These are phyloP conservation scores for Arabidopsis thaliana DNA, from an alignment of 345 rosid genomes.

Conservation along the genomic window DNA sequence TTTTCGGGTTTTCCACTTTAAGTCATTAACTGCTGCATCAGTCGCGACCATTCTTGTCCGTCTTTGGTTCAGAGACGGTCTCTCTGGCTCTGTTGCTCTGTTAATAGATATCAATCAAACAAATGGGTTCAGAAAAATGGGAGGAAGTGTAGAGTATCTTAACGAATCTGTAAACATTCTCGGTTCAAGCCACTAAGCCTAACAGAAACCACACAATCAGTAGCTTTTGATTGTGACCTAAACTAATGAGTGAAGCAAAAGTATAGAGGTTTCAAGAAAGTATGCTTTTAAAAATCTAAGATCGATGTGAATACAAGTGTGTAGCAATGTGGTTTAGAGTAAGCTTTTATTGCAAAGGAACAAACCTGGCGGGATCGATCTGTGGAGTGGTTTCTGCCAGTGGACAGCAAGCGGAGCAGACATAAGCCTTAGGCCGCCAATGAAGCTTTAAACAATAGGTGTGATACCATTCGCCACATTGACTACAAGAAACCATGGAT, in stretches of 20 bases:
- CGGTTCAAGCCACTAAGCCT: neutral
- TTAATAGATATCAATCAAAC: slow-evolving; percentile 36
- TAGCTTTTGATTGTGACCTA: slow-evolving; percentile 4
- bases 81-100: slow-evolving; percentile 70
- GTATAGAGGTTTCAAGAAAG: neutral
- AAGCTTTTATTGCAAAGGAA: slow-evolving; percentile 22
- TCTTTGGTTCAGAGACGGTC: slow-evolving; percentile 55
- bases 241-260: slow-evolving; percentile 3
- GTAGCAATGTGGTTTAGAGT: neutral
- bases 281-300: neutral
- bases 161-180: neutral
- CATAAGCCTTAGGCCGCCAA: slow-evolving; percentile 52
- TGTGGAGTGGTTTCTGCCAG: slow-evolving; percentile 26
- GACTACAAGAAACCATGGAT: slow-evolving; percentile 64
- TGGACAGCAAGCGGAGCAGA: slow-evolving; percentile 86
- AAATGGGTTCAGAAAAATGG: slow-evolving; percentile 6
- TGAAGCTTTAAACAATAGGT: slow-evolving; percentile 63
- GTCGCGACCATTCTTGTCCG: slow-evolving; percentile 20
- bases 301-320: neutral
- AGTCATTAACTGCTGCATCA: slow-evolving; percentile 26
- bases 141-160: neutral
- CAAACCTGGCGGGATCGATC: slow-evolving; percentile 56
- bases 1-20: slow-evolving; percentile 78
- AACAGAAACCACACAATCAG: neutral
- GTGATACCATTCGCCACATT: slow-evolving; percentile 83